Percentiles rank a stretch among this genome's conserved stretches.
Evolutionary conservation across 352 stramenopile genomes (phyloP).

Genomic region (Globisporangium apiculatum): DNA sequence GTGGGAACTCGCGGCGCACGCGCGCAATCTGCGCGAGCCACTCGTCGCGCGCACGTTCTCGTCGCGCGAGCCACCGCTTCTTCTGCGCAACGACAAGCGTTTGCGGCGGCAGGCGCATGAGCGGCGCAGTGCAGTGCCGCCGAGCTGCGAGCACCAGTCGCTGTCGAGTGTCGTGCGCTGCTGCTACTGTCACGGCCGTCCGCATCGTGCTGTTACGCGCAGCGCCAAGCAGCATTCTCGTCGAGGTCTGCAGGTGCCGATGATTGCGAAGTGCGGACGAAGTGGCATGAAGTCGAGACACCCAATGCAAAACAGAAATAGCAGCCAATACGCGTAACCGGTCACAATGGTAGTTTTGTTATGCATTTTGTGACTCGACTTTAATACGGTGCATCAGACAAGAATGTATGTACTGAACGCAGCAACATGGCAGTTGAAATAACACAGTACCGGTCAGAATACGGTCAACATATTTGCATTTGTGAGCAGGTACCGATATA

Average conservation of each 20-base stretch:
- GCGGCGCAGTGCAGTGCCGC: not conserved
- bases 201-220: not conserved
- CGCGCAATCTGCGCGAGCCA: conserved; percentile 1
- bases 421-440: too few relatives aligned
- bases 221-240: not conserved
- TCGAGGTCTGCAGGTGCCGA: not conserved
- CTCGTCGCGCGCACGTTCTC: conserved; percentile 3
- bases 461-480: too few relatives aligned
- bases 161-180: not conserved
- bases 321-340: too few relatives aligned
- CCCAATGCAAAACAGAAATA: not conserved
- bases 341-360: too few relatives aligned
- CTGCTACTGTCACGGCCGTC: not conserved
- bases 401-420: too few relatives aligned
- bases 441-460: too few relatives aligned
- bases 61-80: conserved; percentile 3
- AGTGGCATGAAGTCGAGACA: not conserved
- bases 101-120: conserved; percentile 10
- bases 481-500: too few relatives aligned
- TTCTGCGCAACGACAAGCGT: conserved; percentile 10
- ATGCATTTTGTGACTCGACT: too few relatives aligned
- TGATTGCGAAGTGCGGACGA: not conserved
- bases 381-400: too few relatives aligned
- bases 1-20: conserved; percentile 7
- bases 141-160: conserved; percentile 4